These are phyloP conservation scores for Paecilomyces sp. DNA, from an alignment of 2,329 filamentous ascomycete genomes.

Conservation along the genomic window DNA sequence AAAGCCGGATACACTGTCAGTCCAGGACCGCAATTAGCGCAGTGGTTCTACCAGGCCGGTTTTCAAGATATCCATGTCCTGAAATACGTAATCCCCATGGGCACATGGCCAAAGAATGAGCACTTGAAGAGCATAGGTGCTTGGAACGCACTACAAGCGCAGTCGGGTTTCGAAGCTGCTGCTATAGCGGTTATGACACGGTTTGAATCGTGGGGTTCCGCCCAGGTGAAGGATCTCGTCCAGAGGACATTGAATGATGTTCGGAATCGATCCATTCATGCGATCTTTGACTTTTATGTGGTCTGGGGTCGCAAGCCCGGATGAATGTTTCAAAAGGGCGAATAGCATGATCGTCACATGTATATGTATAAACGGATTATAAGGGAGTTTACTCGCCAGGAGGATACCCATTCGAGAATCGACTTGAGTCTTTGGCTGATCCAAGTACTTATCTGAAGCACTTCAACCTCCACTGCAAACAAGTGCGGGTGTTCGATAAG, in stretches of 20 bases:
- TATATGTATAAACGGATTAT: background rate
- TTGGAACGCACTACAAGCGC: background rate
- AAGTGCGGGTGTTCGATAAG: too few species aligned
- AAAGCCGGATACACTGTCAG: background rate
- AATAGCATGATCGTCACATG: background rate
- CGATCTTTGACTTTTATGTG: background rate
- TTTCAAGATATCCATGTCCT: conserved; percentile 4
- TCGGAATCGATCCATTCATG: background rate
- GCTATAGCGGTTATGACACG: background rate
- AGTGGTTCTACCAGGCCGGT: conserved; percentile 6
- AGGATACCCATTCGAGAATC: background rate
- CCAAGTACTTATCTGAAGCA: too few species aligned
- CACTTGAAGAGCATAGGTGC: background rate
- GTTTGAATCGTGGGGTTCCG: background rate
- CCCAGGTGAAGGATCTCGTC: background rate
- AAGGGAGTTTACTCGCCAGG: background rate
- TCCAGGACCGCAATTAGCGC: background rate
- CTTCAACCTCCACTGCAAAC: too few species aligned
- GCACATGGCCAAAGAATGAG: background rate
- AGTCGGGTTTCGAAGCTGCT: background rate
- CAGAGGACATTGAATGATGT: background rate
- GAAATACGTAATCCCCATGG: conserved; percentile 1
- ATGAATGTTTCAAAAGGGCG: background rate
- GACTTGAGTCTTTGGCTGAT: too few species aligned
- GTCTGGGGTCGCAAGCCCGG: background rate